Evolutionary conservation across 768 basidiomycete genomes (phyloP), one percentile per base, ranked within the genome.

Genomic region (Rhodotorula babjevae): DNA sequence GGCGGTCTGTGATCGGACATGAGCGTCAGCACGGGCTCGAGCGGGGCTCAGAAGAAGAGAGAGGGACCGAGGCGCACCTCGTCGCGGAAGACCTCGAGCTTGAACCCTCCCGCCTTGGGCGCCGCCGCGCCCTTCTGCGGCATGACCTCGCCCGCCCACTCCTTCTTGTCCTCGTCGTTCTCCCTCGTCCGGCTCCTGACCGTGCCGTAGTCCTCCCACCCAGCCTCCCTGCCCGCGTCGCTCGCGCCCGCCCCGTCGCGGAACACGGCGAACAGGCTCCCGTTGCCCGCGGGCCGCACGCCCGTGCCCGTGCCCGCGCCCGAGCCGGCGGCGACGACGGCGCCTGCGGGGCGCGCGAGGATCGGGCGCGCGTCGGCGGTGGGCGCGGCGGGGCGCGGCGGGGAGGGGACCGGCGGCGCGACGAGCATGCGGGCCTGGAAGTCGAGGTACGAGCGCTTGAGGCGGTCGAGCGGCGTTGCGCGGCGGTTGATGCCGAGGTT

Each of bases 381-480:
- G 3, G 71, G 29, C 15, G 66, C 46, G 3, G 67, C 16, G 21
- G 36, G 36, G 5, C 60, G 61, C 21, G 70, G 62, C n/a, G 63
- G 64, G n/a, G 69, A 53, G 29, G 78, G 75, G 12, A 68, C 56
- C 31, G 80, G 76, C 18, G 81, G 76, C 14, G 81, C 80, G 62
- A 76, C 80, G 69, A 93, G 65, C 87, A 87, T 78, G 78, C 84
- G 80, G 1, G 80, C 79, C 76, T 89, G 87, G 80, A 95, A 97
- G 42, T 91, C 90, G 47, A 86, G 84, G 78, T 93, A 91, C 66
- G 88, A 84, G 55, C 85, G 87, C 82, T 92, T 93, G 56, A 99
- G 84, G 59, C 92, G 85, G 77, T 92, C 92, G 31, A 90, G 78
- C 6, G 95, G 94, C 33, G 90, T 86, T 21, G 90, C 93, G 69